Evolutionary conservation across 371 early-diverging fungal genomes (phyloP), one percentile per base, ranked within the genome.

Genomic region (Mucor velutinosus): DNA sequence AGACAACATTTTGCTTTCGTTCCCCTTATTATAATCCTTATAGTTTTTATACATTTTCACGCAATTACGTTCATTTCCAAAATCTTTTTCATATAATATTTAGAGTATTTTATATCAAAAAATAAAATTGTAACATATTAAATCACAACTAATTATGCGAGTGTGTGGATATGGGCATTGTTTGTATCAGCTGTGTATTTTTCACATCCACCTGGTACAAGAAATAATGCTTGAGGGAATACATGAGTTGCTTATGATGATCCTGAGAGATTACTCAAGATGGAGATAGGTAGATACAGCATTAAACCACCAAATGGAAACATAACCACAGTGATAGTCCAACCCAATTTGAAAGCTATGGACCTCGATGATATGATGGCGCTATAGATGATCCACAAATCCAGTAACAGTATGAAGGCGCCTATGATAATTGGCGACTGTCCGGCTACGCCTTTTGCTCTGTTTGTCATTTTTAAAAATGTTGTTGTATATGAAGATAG

Each of bases 261-360:
- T 14, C 14, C 41, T 17, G 27, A 25, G 32, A 57, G 15, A 57
- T 0, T 19, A 15, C 17, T 53, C 39, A 64, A n/a, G 39, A 56
- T 29, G 45, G 64, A 49, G 3, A 65, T 12, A 15, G 71, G 71
- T 30, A 71, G 27, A 33, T 59, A 71, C n/a, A 71, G 58, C 27
- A 71, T 30, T 14, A 71, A 49, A 15, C 71, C 71, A 21, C 63
- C 63, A 59, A 71, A 66, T 12, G 71, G 71, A 37, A 71, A 71
- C 59, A 71, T 41, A 4, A 58, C n/a, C 21, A 71, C 27, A 7
- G 63, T 56, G 12, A 71, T 35, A n/a, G 56, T 51, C 63, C 66
- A 66, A 14, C 56, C 60, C 6, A 71, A 11, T 47, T 71, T 71
- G 23, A 62, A 66, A 14, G 63, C 58, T 21, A 66, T 37, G 10